phyloP scores from a whole-genome alignment of 305 asterid species.

The Fraxinus baroniana region DNA sequence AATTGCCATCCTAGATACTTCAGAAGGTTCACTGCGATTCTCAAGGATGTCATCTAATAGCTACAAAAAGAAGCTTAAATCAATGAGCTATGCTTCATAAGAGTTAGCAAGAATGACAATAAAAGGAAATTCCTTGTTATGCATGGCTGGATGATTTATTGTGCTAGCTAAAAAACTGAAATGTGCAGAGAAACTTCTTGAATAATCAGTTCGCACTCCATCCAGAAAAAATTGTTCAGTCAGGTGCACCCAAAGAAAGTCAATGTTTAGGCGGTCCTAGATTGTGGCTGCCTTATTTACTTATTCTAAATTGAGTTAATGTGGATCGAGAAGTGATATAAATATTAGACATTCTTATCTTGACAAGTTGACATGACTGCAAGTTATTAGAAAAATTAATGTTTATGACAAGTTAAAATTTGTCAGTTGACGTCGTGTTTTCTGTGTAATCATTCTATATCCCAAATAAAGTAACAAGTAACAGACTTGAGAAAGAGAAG shows the following conservation, averaged over 20 bases:
- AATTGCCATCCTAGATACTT: conserved; percentile 66
- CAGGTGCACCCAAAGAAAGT: background rate
- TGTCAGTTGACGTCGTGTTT: background rate
- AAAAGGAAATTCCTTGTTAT: background rate
- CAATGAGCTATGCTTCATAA: background rate
- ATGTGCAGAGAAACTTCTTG: background rate
- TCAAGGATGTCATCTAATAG: conserved; percentile 57
- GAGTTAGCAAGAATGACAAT: background rate
- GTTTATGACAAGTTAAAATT: background rate
- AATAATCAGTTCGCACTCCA: too few relatives aligned
- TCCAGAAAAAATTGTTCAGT: background rate
- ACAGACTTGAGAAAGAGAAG: background rate
- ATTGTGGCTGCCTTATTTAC: background rate
- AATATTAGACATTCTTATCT: background rate
- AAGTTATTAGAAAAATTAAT: background rate
- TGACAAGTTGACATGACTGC: background rate
- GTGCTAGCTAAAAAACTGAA: background rate
- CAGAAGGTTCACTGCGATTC: conserved; percentile 50
- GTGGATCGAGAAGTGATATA: background rate
- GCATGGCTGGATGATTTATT: background rate
- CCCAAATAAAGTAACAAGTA: background rate
- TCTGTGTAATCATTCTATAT: background rate
- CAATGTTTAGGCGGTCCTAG: background rate
- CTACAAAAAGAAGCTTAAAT: conserved; percentile 27
- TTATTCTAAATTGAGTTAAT: background rate